Conservation (phyloP, 1,284 basidiomycete species). For the Xerocomus minutiporus region DNA sequence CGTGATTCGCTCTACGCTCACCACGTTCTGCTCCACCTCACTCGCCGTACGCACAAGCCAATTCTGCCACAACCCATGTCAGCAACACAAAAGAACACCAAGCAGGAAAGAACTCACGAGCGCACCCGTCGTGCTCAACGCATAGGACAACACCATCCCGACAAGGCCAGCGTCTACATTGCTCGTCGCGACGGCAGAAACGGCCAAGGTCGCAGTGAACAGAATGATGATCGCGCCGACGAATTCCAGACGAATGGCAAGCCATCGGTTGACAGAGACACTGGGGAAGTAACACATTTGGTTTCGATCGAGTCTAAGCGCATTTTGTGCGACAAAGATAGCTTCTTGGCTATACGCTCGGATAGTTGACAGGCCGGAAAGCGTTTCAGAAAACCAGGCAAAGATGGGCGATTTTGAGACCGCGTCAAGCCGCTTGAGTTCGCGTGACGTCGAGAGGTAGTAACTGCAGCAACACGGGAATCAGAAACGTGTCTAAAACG, state of each 20-base stretch:
- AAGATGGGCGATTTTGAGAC: conserved; percentile 90
- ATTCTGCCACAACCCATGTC: conserved; percentile 43
- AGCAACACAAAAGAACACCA: not conserved
- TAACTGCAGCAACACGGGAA: conserved; percentile 47
- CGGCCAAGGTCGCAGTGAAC: conserved; percentile 64
- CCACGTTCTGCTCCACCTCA: conserved; percentile 92
- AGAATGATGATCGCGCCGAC: conserved; percentile 83
- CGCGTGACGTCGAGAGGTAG: conserved; percentile 87
- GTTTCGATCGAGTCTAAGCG: conserved; percentile 78
- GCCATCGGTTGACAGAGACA: conserved; percentile 76
- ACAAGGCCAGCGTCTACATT: conserved; percentile 82
- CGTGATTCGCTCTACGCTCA: conserved; percentile 77
- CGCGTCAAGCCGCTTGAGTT: conserved; percentile 89
- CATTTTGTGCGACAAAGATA: conserved; percentile 76
- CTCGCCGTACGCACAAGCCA: conserved; percentile 87
- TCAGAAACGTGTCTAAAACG: not conserved
- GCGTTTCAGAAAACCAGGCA: conserved; percentile 82
- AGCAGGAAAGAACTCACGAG: conserved; percentile 41
- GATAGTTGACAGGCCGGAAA: conserved; percentile 83
- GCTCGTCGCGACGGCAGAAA: conserved; percentile 65
- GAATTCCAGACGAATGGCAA: conserved; percentile 74
- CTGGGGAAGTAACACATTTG: conserved; percentile 75
- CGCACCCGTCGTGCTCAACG: conserved; percentile 74
- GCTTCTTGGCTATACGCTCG: conserved; percentile 72
- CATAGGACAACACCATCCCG: conserved; percentile 87